These are phyloP conservation scores for Sporothrix dimorphospora DNA, from an alignment of 2,329 filamentous ascomycete genomes.

Conservation along the genomic window DNA sequence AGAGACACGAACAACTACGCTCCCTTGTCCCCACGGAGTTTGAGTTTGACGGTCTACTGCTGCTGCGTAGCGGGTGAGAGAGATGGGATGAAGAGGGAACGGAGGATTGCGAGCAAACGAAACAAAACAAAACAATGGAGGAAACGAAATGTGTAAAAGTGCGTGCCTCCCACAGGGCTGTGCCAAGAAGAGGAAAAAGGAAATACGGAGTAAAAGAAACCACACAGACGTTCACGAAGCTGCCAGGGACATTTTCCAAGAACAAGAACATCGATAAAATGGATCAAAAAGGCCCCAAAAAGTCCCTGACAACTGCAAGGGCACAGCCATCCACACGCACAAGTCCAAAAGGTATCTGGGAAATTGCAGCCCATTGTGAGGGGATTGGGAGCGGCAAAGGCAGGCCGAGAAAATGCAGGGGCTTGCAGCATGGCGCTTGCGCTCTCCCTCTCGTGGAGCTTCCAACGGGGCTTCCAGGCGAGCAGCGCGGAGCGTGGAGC, in stretches of 20 bases:
- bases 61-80: not conserved
- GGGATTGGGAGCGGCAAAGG: conserved; percentile 1
- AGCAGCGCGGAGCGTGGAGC: not conserved
- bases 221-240: not conserved
- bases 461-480: not conserved
- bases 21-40: too few relatives aligned
- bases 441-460: not conserved
- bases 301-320: not conserved
- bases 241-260: too few relatives aligned
- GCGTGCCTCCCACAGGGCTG: conserved; percentile 12
- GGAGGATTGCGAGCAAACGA: not conserved
- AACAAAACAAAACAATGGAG: not conserved
- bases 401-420: conserved; percentile 1
- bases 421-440: not conserved
- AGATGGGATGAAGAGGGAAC: not conserved
- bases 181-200: not conserved
- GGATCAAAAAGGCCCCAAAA: not conserved
- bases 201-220: too few relatives aligned
- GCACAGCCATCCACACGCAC: not conserved
- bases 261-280: not conserved
- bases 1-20: not conserved
- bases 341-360: not conserved
- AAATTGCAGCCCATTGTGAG: conserved; percentile 5
- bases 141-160: not conserved
- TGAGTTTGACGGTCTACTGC: too few relatives aligned